Conservation (phyloP, 2,329 filamentous ascomycete genomes). For the Diatrype stigma region DNA sequence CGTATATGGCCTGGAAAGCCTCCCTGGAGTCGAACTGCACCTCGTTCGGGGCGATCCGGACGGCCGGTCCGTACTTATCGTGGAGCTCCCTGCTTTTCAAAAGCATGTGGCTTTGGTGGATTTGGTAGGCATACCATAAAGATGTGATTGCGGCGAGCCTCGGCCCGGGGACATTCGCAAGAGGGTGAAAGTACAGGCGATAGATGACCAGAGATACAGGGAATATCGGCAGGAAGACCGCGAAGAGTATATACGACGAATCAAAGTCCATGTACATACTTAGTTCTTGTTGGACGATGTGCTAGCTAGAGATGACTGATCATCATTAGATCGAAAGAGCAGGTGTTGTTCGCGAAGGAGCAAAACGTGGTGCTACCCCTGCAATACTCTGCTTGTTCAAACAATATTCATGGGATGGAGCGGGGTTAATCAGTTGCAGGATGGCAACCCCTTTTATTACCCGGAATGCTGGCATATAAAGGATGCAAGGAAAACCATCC, state of each 20-base stretch:
- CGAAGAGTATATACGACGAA: conserved; percentile 4
- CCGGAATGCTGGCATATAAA: no score
- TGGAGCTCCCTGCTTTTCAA: conserved; percentile 42
- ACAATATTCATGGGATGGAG: no score
- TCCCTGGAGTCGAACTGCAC: conserved; percentile 48
- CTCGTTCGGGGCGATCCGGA: conserved; percentile 51
- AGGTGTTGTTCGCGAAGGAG: no score
- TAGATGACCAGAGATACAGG: conserved; percentile 12
- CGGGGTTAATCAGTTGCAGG: no score
- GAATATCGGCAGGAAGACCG: conserved; percentile 2
- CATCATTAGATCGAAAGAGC: no score
- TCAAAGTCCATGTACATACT: background rate
- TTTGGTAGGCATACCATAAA: conserved; percentile 20
- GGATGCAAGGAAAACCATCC: no score
- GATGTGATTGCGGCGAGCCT: conserved; percentile 15
- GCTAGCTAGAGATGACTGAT: no score
- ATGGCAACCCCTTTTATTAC: no score
- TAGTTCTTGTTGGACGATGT: no score
- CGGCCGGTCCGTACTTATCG: conserved; percentile 41
- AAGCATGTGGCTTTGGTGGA: conserved; percentile 38
- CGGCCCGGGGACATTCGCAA: conserved; percentile 3
- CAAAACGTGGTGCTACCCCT: no score
- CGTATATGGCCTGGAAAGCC: conserved; percentile 45
- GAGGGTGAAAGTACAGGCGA: conserved; percentile 10
- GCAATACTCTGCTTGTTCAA: no score